Evolutionary conservation across 306 rosid species (phyloP).

Genomic region (Vigna radiata): DNA sequence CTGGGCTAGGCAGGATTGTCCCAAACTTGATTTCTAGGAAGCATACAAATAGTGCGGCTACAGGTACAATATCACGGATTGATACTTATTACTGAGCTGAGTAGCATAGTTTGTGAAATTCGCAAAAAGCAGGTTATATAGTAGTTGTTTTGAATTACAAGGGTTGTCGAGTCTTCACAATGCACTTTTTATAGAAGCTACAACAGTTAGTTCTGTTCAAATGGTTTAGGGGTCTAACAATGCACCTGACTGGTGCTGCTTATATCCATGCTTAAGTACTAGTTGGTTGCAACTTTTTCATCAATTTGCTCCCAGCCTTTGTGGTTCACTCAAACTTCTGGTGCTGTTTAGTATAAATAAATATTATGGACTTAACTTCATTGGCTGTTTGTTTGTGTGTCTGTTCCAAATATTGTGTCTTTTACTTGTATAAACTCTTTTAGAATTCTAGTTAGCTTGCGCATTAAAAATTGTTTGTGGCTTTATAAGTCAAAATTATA

Average conservation of each 20-base stretch:
- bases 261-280: constrained; percentile 17
- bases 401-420: constrained; percentile 1
- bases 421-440: constrained; percentile 1
- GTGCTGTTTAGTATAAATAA: neutral
- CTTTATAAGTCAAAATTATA: constrained; percentile 27
- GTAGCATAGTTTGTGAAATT: constrained; percentile 15
- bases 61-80: constrained; percentile 63
- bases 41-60: constrained; percentile 99
- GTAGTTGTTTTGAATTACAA: neutral
- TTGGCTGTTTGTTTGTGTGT: constrained; percentile 24
- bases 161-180: neutral
- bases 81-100: constrained; percentile 7
- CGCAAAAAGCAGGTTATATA: neutral
- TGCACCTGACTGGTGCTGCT: neutral
- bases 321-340: constrained; percentile 8
- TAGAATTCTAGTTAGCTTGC: constrained; percentile 20
- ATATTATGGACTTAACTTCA: constrained; percentile 2
- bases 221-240: constrained; percentile 9
- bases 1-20: constrained; percentile 97
- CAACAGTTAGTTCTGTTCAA: neutral
- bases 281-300: constrained; percentile 16
- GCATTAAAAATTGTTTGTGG: constrained; percentile 5
- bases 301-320: constrained; percentile 19
- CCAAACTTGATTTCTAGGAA: constrained; percentile 98
- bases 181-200: constrained; percentile 22